Evolutionary conservation across 2,329 filamentous ascomycete genomes (phyloP).

Genomic region (Sporothrix sp.): DNA sequence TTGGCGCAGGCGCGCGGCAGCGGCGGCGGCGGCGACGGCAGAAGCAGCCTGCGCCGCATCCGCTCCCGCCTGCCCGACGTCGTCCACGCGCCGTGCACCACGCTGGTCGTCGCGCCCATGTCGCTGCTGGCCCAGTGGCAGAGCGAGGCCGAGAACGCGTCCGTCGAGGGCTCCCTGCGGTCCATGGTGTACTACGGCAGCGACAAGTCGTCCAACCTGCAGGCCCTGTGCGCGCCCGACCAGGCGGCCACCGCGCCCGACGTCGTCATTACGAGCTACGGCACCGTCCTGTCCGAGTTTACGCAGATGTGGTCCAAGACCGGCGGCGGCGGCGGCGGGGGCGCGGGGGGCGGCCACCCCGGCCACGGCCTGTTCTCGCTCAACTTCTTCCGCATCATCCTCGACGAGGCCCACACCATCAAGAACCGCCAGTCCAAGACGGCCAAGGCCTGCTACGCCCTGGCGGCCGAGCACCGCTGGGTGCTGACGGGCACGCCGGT

Average conservation of each 20-base stretch:
- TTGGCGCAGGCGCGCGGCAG: slow-evolving; percentile 24
- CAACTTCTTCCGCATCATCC: slow-evolving; percentile 87
- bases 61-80: slow-evolving; percentile 32
- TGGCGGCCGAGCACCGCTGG: slow-evolving; percentile 81
- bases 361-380: slow-evolving; percentile 78
- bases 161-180: slow-evolving; percentile 70
- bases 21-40: slow-evolving; percentile 15
- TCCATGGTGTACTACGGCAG: slow-evolving; percentile 84
- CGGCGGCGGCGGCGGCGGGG: slow-evolving; percentile 33
- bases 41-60: slow-evolving; percentile 40
- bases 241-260: slow-evolving; percentile 73
- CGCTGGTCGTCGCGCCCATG: slow-evolving; percentile 92
- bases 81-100: slow-evolving; percentile 72
- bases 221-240: slow-evolving; percentile 63
- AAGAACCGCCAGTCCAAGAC: slow-evolving; percentile 88
- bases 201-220: slow-evolving; percentile 72
- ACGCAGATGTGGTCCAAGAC: slow-evolving; percentile 52
- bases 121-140: slow-evolving; percentile 96
- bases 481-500: slow-evolving; percentile 91
- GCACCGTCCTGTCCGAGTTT: slow-evolving; percentile 82
- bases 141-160: slow-evolving; percentile 87
- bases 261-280: slow-evolving; percentile 90
- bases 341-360: no score
- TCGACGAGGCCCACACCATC: slow-evolving; percentile 92
- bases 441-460: slow-evolving; percentile 86